Evolutionary conservation across 1,139 yeast species (phyloP).

Genomic region (Suhomyces panamericanus): DNA sequence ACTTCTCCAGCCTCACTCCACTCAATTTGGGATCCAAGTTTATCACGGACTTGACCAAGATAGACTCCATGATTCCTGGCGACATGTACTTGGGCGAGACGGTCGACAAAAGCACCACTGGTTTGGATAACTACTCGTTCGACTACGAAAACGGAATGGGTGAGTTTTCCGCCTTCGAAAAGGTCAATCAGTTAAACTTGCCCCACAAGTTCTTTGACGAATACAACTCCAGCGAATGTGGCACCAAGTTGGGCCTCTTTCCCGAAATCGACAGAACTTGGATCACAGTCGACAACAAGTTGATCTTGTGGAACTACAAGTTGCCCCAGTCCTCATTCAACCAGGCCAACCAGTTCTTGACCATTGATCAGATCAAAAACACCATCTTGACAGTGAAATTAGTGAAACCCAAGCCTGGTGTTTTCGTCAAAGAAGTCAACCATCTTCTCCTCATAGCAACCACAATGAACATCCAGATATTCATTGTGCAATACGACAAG

Average conservation of each 20-base stretch:
- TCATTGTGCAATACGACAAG: conserved; percentile 64
- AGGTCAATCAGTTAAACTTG: conserved; percentile 63
- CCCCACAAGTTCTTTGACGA: conserved; percentile 86
- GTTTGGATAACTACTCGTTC: conserved; percentile 47
- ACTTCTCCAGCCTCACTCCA: conserved; percentile 46
- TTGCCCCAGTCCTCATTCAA: conserved; percentile 54
- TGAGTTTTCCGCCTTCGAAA: conserved; percentile 75
- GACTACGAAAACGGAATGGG: conserved; percentile 44
- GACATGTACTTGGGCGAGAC: conserved; percentile 45
- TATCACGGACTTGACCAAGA: conserved; percentile 45
- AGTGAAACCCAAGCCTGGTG: conserved; percentile 75
- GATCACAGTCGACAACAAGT: conserved; percentile 80
- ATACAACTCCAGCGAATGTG: conserved; percentile 65
- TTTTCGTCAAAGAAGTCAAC: conserved; percentile 76
- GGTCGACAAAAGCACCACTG: conserved; percentile 38
- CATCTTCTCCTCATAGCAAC: conserved; percentile 78
- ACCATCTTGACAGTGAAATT: conserved; percentile 75
- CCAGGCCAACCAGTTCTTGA: conserved; percentile 63
- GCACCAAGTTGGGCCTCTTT: conserved; percentile 80
- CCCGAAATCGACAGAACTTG: conserved; percentile 83
- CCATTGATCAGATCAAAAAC: conserved; percentile 80
- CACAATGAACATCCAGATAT: conserved; percentile 71
- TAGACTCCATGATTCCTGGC: conserved; percentile 48
- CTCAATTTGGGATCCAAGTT: conserved; percentile 45
- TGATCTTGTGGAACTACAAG: conserved; percentile 80